These are phyloP conservation scores for Rhodomyrtus psidioides DNA, from an alignment of 441 rosid genomes.

Conservation along the genomic window DNA sequence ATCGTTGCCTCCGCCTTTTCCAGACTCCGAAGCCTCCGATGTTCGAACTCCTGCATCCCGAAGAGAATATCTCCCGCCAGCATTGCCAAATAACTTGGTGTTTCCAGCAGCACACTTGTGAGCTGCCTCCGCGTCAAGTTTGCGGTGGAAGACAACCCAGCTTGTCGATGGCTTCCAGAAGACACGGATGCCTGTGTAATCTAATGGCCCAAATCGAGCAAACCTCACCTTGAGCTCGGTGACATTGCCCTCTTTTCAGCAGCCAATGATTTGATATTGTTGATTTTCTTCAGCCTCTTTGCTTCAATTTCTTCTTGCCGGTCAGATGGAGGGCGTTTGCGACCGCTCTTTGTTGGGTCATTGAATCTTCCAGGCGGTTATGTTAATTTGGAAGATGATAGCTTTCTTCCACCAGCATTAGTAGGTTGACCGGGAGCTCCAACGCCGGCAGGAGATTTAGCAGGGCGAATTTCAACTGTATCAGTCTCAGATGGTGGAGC, in stretches of 20 bases:
- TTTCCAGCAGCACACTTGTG: constrained; percentile 52
- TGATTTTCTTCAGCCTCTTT: constrained; percentile 58
- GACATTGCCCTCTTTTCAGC: constrained; percentile 52
- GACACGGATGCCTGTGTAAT: constrained; percentile 73
- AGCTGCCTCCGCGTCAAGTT: constrained; percentile 80
- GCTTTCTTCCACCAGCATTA: constrained; percentile 24
- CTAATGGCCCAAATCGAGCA: constrained; percentile 87
- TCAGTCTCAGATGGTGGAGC: constrained; percentile 36
- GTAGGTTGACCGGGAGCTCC: constrained; percentile 9
- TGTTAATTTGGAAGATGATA: constrained; percentile 29
- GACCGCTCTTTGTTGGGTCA: constrained; percentile 56
- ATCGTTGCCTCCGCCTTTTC: constrained; percentile 32
- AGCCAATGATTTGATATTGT: constrained; percentile 40
- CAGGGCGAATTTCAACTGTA: constrained; percentile 14
- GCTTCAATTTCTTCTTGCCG: constrained; percentile 73
- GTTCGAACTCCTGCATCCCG: constrained; percentile 63
- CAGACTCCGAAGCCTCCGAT: constrained; percentile 39
- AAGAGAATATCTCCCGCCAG: constrained; percentile 51
- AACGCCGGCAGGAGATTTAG: constrained; percentile 18
- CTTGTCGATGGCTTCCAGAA: constrained; percentile 87
- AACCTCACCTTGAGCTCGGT: constrained; percentile 83
- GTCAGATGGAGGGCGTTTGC: constrained; percentile 74
- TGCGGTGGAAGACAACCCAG: constrained; percentile 82
- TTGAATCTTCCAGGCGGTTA: constrained; percentile 39
- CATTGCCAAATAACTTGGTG: constrained; percentile 58